Evolutionary conservation across 805 yeast genomes (phyloP), one percentile per base, ranked within the genome.

Genomic region (Candida montana): DNA sequence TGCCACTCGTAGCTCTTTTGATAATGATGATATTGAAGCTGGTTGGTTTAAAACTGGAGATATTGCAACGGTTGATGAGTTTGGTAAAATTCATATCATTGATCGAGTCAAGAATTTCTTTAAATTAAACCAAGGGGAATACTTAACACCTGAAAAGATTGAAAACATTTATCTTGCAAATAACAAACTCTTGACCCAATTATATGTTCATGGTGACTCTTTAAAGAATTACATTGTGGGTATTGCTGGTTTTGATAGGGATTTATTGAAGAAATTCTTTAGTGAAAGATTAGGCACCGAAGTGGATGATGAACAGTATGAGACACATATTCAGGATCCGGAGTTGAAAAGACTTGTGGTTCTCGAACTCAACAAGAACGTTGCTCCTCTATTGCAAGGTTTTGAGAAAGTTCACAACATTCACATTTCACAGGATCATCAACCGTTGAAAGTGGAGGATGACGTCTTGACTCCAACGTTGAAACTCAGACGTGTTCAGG

Each of bases 101-200:
- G 84, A 79, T 52, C 67, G 87, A 38, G 78, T 76, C 36, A 81
- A 81, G 64, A 83, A 81, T 59, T 74, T 81, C 55, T 81, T 80
- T 70, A 81, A 81, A 67, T 59, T 71, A 35, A 65, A 72, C 13
- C 77, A 71, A 52, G 77, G 77, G 27, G 77, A 71, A 60, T 80
- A 79, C 53, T 69, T 80, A 37, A 77, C 83, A 3, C 84, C 84
- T 8, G 87, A 80, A 51, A 76, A 71, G 58, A 71, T 80, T 46
- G 86, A 80, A 52, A 76, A 75, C 53, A 61, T 63, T 10, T 79
- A 79, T 54, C 58, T 75, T 21, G 61, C 79, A 0, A 53, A 57
- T 9, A 63, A 67, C 47, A 63, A 75, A 2, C 46, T 66, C 15
- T 47, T 75, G 23, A 53, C 68, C 5, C 82, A 77, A 54, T 46